Evolutionary conservation across 306 rosid species (phyloP).

Genomic region (Rosa rugosa): DNA sequence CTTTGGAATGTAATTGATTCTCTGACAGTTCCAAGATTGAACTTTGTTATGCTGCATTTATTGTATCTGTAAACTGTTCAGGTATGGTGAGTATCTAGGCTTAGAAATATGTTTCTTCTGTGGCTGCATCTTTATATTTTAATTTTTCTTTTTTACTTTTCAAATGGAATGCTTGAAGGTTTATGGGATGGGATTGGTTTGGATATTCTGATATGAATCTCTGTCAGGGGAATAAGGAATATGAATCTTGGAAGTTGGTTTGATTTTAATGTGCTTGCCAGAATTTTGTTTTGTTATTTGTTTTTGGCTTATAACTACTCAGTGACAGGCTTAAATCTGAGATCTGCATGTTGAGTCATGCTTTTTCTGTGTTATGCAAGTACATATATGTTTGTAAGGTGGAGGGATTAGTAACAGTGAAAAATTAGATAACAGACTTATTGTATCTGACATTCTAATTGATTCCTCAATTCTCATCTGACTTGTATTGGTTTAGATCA

Average conservation of each 20-base stretch:
- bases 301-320: background rate
- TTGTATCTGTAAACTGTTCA: slow-evolving; percentile 3
- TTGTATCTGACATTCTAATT: background rate
- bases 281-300: background rate
- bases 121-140: slow-evolving; percentile 9
- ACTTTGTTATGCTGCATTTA: slow-evolving; percentile 14
- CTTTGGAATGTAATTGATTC: background rate
- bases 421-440: background rate
- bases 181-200: background rate
- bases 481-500: slow-evolving; percentile 2
- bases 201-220: slow-evolving; percentile 6
- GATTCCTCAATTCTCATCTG: slow-evolving; percentile 8
- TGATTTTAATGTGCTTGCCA: background rate
- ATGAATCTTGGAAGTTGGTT: background rate
- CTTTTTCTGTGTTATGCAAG: background rate
- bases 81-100: slow-evolving; percentile 8
- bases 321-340: background rate
- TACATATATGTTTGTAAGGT: background rate
- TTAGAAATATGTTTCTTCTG: background rate
- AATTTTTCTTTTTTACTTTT: background rate
- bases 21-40: slow-evolving; percentile 8
- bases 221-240: slow-evolving; percentile 1
- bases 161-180: slow-evolving; percentile 1
- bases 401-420: background rate
- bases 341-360: background rate